Evolutionary conservation across 2,329 filamentous ascomycete genomes (phyloP).

Genomic region (Gyromitra esculenta): DNA sequence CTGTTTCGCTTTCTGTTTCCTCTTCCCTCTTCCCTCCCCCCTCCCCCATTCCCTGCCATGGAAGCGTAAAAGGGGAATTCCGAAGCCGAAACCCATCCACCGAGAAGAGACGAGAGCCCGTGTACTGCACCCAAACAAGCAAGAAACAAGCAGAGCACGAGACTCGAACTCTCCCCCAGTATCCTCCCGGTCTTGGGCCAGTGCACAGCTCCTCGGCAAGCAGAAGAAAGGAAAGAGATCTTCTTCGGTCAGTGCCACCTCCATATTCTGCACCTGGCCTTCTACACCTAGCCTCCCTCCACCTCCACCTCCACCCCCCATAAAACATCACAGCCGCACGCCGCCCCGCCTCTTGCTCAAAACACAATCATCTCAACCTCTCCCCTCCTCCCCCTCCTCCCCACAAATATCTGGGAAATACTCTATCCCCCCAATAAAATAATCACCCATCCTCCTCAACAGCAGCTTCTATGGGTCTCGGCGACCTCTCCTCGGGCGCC

Average conservation of each 20-base stretch:
- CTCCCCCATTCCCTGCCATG: not conserved
- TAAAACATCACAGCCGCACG: not conserved
- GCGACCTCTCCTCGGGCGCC: conserved; percentile 79
- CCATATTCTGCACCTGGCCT: not conserved
- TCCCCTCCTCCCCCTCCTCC: not conserved
- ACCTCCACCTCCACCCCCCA: not conserved
- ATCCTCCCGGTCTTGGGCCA: not conserved
- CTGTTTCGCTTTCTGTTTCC: not conserved
- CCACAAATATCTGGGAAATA: not conserved
- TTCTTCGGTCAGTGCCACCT: not conserved
- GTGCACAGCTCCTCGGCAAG: not conserved
- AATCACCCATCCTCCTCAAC: not conserved
- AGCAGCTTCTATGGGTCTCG: conserved; percentile 70
- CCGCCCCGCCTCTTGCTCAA: conserved; percentile 1
- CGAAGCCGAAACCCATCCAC: not conserved
- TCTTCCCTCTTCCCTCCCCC: not conserved
- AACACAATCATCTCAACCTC: not conserved
- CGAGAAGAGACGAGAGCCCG: not conserved
- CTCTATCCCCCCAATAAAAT: not conserved
- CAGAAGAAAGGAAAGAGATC: not conserved
- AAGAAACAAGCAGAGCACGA: not conserved
- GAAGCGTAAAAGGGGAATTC: conserved; percentile 27
- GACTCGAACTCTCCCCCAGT: conserved; percentile 6
- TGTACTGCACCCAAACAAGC: not conserved
- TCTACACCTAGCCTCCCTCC: not conserved